Base-by-base conservation (phyloP, 768 basidiomycete species). In the Lentinula lateritia region DNA sequence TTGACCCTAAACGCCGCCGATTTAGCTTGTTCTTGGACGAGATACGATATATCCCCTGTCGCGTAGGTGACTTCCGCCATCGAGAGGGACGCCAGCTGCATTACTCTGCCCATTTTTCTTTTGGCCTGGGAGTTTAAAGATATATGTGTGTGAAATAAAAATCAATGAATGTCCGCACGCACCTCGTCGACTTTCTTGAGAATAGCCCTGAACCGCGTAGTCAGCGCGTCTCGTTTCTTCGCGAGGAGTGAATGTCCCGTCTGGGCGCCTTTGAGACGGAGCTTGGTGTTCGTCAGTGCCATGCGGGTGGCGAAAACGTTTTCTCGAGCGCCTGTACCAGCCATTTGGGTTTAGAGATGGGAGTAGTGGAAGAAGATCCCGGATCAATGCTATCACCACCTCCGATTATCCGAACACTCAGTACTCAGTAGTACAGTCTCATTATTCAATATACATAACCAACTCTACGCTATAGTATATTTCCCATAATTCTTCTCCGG, bases 61-160 rank as follows among this genome's bases (percentile, higher is more conserved):
- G 95, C 87, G 76, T 98, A 99, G 18, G 95, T 96, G 65, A 99
- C 97, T 74, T 98, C 96, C 0, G 97, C 97, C 78, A 98, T 89
- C 46, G 95, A 97, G 81, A 99, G 97, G 45, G 97, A 98, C 28
- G 97, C 97, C 55, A 98, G 82, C 73, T 99, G 97, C 88, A 99
- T 97, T 28, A 98, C 95, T 62, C 92, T 83, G 35, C 97, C 97
- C 97, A 98, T 99, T 78, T 98, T 95, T 62, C 95, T 86, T 74
- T 99, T 99, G 9, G 97, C 96, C 95, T 98, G 45, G 65, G 63
- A 10, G 28, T 3, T 28, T 0, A 28, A n/a, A n/a, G n/a, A n/a
- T n/a, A 28, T 28, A 28, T 3, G 3, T 28, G 28, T 28, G 28
- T 28, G n/a, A n/a, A n/a, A n/a, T n/a, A n/a, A n/a, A n/a, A n/a